Conservation (phyloP, 2,329 filamentous ascomycete species). For the Aspergillus sp. region DNA sequence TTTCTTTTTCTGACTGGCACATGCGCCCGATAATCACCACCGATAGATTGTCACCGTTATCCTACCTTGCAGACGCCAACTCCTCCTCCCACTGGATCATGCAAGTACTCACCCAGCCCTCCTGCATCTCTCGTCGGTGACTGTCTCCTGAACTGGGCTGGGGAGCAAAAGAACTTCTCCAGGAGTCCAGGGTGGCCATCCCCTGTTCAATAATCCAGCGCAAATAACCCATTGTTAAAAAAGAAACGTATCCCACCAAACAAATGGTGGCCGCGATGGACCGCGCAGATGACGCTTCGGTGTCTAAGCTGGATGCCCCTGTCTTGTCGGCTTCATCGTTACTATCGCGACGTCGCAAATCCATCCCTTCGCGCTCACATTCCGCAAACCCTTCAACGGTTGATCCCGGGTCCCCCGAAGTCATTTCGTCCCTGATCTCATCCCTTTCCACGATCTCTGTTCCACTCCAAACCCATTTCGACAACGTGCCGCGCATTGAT, state of each 20-base stretch:
- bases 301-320: slow-evolving; percentile 23
- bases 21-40: slow-evolving; percentile 12
- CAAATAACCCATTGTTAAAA: not conserved
- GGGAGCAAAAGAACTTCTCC: slow-evolving; percentile 6
- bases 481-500: slow-evolving; percentile 50
- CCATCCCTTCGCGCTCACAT: slow-evolving; percentile 33
- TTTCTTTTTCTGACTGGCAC: slow-evolving; percentile 13
- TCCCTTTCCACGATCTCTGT: slow-evolving; percentile 60
- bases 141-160: slow-evolving; percentile 11
- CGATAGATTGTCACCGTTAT: slow-evolving; percentile 17
- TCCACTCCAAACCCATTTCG: slow-evolving; percentile 68
- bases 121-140: slow-evolving; percentile 24
- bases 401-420: slow-evolving; percentile 46
- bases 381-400: slow-evolving; percentile 28
- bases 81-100: slow-evolving; percentile 25
- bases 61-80: slow-evolving; percentile 13
- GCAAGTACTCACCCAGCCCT: slow-evolving; percentile 20
- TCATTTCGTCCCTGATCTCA: slow-evolving; percentile 60
- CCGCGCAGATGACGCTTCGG: slow-evolving; percentile 21
- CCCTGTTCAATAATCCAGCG: slow-evolving; percentile 14
- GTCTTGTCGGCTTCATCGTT: slow-evolving; percentile 25
- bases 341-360: slow-evolving; percentile 46
- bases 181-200: slow-evolving; percentile 4
- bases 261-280: slow-evolving; percentile 28
- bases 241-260: not conserved